Base-by-base conservation (phyloP, 78 protist genomes). In the Diacronema lutheri region DNA sequence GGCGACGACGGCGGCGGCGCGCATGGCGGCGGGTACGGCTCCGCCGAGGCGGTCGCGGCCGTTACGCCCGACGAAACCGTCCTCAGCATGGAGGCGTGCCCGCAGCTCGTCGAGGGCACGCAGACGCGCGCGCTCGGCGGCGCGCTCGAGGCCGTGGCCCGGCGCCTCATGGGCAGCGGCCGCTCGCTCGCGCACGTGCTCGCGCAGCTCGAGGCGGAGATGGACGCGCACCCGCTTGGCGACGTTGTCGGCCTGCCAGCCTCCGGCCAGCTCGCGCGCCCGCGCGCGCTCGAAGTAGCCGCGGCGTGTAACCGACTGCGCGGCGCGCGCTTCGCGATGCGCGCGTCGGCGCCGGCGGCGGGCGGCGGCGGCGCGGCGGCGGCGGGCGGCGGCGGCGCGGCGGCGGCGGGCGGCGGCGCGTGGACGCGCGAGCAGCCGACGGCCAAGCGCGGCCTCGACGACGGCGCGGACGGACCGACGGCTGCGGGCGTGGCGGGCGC, bases 21-120 rank as follows among this genome's bases (percentile, higher is more conserved):
- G 23, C 29, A 14, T 7, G 38, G 25, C 11, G 37, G 46, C 33
- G 64, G 41, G 25, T 3, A 9, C 33, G 37, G 14, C 40, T 0
- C 31, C 37, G 0, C 29, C 64, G 31, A 41, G 64, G 31, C 5
- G 40, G 50, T 33, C 7, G 4, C 23, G 29, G 35, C 31, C n/a
- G 0, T 66, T 3, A n/a, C 40, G 35, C 23, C 55, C 38, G 74
- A 29, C 41, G 31, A 4, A 3, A 25, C 33, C 25, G 65, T 25
- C 57, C 79, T 84, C 35, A 38, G 19, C 44, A 0, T 76, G 62
- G 0, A 5, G 26, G 83, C 20, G 16, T 1, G 68, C 23, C 83
- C 69, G 71, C 90, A 87, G 64, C 14, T 87, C 40, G 86, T 82
- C 50, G 90, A 87, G 77, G 21, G 6, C 21, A 62, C 77, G 35